phyloP scores from a whole-genome alignment of 2,329 filamentous ascomycete genomes.

The Nothomitra cinnamomea region DNA sequence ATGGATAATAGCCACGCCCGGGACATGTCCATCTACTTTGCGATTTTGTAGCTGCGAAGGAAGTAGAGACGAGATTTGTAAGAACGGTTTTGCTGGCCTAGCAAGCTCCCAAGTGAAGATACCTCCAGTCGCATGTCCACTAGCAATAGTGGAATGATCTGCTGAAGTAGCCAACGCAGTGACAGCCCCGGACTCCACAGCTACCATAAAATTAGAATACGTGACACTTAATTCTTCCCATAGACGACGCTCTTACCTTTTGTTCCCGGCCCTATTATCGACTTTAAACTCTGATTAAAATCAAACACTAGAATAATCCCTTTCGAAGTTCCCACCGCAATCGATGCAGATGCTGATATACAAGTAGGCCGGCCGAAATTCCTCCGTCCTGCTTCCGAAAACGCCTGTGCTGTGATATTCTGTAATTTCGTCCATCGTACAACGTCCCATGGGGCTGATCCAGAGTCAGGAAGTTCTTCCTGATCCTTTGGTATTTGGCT shows the following conservation, averaged over 20 bases:
- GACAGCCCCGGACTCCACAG: slow-evolving; percentile 76
- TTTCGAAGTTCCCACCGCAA: slow-evolving; percentile 84
- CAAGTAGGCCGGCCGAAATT: slow-evolving; percentile 89
- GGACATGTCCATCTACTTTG: slow-evolving; percentile 66
- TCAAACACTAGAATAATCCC: slow-evolving; percentile 93
- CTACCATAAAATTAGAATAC: slow-evolving; percentile 34
- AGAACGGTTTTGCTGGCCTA: slow-evolving; percentile 67
- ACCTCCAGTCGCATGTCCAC: slow-evolving; percentile 72
- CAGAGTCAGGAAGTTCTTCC: slow-evolving; percentile 44
- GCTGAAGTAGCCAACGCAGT: slow-evolving; percentile 82
- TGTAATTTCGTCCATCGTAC: slow-evolving; percentile 88
- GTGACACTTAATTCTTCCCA: no score
- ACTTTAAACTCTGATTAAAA: slow-evolving; percentile 88
- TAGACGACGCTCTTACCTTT: slow-evolving; percentile 67
- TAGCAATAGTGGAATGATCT: slow-evolving; percentile 81
- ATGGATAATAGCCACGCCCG: slow-evolving; percentile 64
- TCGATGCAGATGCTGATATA: slow-evolving; percentile 70
- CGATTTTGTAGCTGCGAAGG: slow-evolving; percentile 44
- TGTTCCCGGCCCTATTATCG: slow-evolving; percentile 82
- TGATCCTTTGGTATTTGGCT: slow-evolving; percentile 46
- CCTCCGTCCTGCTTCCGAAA: slow-evolving; percentile 80
- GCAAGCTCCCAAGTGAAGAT: slow-evolving; percentile 96
- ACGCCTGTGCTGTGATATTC: slow-evolving; percentile 76
- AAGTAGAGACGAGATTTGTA: slow-evolving; percentile 67
- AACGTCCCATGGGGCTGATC: slow-evolving; percentile 84